Evolutionary conservation across 495 filamentous ascomycete species (phyloP).

Genomic region (Gamarada debralockiae): DNA sequence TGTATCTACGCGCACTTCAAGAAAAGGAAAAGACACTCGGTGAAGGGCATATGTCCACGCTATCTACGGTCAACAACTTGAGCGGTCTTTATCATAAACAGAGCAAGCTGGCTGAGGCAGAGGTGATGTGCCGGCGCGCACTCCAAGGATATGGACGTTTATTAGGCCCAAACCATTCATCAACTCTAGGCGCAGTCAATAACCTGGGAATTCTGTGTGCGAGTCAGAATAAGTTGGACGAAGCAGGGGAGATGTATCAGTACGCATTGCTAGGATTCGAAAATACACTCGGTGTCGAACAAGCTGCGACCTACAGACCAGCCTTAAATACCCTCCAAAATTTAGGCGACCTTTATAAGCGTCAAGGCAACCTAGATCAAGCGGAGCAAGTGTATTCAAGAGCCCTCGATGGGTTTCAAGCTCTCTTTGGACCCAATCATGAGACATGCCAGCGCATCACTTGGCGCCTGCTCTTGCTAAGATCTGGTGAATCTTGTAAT

Average conservation of each 20-base stretch:
- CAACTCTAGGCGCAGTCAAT: conserved; percentile 31
- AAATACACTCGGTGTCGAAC: conserved; percentile 14
- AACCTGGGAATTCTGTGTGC: conserved; percentile 19
- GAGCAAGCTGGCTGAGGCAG: conserved; percentile 25
- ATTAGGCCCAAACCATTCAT: conserved; percentile 33
- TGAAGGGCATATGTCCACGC: conserved; percentile 26
- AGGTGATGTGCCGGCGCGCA: conserved; percentile 28
- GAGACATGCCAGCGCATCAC: background rate
- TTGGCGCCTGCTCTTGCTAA: background rate
- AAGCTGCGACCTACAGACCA: conserved; percentile 17
- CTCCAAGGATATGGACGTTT: conserved; percentile 31
- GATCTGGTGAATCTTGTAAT: background rate
- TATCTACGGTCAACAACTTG: conserved; percentile 23
- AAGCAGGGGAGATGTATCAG: conserved; percentile 2
- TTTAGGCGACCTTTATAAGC: background rate
- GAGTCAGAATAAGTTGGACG: conserved; percentile 6
- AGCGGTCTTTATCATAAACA: conserved; percentile 17
- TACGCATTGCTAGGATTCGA: conserved; percentile 6
- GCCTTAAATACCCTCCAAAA: conserved; percentile 10
- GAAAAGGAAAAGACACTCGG: conserved; percentile 31
- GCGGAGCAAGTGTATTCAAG: background rate
- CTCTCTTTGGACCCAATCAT: background rate
- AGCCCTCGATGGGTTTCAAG: background rate
- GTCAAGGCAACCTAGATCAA: background rate
- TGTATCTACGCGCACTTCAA: conserved; percentile 25